phyloP scores from a whole-genome alignment of 2,329 filamentous ascomycete species.

The Aspergillus latus region DNA sequence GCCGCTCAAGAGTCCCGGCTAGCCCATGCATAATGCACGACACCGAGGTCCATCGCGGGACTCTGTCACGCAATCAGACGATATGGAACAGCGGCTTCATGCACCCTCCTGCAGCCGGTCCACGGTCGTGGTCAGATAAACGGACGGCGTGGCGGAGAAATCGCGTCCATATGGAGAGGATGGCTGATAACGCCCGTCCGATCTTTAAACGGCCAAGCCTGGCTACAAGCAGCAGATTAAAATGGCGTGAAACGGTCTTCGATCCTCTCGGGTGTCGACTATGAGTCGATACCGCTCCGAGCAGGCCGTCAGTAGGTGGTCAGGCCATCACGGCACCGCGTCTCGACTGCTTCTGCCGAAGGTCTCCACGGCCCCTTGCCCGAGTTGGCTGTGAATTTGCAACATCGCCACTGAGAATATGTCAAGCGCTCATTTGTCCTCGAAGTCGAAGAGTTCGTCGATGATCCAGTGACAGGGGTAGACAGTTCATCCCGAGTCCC shows the following conservation, averaged over 20 bases:
- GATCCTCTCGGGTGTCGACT: background rate
- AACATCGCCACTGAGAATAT: background rate
- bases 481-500: constrained; percentile 8
- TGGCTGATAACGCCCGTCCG: background rate
- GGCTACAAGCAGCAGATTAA: background rate
- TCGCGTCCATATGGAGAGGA: background rate
- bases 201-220: background rate
- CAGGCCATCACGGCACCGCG: background rate
- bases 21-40: constrained; percentile 14
- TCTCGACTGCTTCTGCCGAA: background rate
- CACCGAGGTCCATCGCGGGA: background rate
- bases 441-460: constrained; percentile 1
- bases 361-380: background rate
- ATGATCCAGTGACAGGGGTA: constrained; percentile 8
- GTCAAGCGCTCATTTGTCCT: background rate
- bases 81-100: constrained; percentile 16
- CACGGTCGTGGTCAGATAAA: background rate
- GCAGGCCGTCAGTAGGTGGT: background rate
- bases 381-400: background rate
- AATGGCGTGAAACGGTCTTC: background rate
- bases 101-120: constrained; percentile 11
- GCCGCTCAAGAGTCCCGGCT: background rate
- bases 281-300: background rate
- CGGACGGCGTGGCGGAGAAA: background rate
- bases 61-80: too few species aligned